Evolutionary conservation across 371 early-diverging fungal species (phyloP), one percentile per base, ranked within the genome.

Genomic region (Apophysomyces ossiformis): DNA sequence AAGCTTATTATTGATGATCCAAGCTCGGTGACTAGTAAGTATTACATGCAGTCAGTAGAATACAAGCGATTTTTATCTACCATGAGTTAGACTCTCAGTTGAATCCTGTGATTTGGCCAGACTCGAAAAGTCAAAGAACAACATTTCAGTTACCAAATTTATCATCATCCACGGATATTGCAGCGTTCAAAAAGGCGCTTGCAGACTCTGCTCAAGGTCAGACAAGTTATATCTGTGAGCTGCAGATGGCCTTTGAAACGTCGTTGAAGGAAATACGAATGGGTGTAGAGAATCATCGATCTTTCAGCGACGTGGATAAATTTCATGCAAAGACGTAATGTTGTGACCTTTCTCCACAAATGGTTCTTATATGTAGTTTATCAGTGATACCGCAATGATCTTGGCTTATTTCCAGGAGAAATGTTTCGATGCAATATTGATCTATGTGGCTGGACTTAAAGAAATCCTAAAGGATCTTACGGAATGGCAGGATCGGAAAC

Each of bases 311-410:
- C 32, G 60, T 68, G 39, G 66, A 71, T 9, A 16, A 44, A 9
- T 78, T 73, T 56, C 65, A 71, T 58, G 44, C 36, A 35, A 68
- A 71, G 58, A 59, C 57, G 79, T 78, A 70, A 69, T 65, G 46
- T 0, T 18, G 21, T 26, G 32, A 26, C 32, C 32, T 26, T 26
- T 26, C 32, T 26, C 32, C 32, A 36, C 18, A 5, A n/a, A 38
- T 7, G 9, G 35, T 50, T 50, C 7, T 21, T 16, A 21, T 21
- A 32, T 21, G 9, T 38, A 9, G 0, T 38, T 12, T 39, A 26
- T 47, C 43, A 78, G 79, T 9, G 77, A 79, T 73, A 66, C 66
- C 36, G 21, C 38, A 7, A 68, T 60, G 60, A 66, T 79, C 54
- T 68, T 57, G 39, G 32, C 36, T 1, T 72, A 79, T 44, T 77